Percentiles rank a stretch among this genome's conserved stretches.
phyloP scores from a whole-genome alignment of 306 rosid genomes.

The Castanopsis chinensis region DNA sequence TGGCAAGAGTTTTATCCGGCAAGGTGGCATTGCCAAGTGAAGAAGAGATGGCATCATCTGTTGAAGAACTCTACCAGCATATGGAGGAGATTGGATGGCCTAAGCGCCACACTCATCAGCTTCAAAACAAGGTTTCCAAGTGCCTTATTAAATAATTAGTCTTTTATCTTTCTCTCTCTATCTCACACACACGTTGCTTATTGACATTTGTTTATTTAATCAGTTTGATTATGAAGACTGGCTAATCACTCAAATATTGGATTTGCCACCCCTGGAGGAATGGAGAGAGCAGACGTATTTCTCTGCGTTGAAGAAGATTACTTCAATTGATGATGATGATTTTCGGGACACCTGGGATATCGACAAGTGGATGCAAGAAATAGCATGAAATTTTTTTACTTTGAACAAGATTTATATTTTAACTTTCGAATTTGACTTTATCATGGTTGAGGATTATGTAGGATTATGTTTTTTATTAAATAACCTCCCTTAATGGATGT shows the following conservation, averaged over 20 bases:
- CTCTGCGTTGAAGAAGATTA: not conserved
- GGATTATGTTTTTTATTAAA: too few relatives aligned
- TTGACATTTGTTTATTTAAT: not conserved
- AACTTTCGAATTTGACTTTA: too few relatives aligned
- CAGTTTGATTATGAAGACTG: not conserved
- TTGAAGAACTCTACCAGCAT: not conserved
- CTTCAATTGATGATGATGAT: not conserved
- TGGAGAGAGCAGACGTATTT: not conserved
- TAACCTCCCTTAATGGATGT: too few relatives aligned
- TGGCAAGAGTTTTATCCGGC: not conserved
- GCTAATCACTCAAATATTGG: not conserved
- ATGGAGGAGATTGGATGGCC: not conserved
- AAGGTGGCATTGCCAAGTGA: not conserved
- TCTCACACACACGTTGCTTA: not conserved
- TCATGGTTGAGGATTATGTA: too few relatives aligned
- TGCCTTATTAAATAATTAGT: not conserved
- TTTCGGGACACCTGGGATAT: not conserved
- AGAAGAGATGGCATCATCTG: constrained; percentile 1
- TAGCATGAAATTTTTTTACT: too few relatives aligned
- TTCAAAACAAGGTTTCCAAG: not conserved
- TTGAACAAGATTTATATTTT: too few relatives aligned
- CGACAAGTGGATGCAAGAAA: not conserved
- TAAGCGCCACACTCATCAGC: not conserved
- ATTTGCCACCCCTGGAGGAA: not conserved
- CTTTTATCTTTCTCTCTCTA: not conserved